phyloP scores from a whole-genome alignment of 2,329 filamentous ascomycete species.

The Trichoderma sp. region DNA sequence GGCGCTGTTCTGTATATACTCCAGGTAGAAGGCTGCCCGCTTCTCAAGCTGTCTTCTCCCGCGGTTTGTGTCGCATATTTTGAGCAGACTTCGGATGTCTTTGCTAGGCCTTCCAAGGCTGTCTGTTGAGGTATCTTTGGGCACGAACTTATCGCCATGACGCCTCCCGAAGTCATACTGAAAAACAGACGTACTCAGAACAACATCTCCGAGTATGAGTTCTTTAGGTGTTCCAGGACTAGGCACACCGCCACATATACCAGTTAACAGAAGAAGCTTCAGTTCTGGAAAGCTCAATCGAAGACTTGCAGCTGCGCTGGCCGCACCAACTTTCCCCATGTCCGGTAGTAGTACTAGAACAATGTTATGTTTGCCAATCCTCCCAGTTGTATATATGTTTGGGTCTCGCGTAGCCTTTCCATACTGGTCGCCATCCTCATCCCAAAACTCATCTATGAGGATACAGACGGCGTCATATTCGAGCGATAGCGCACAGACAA shows the following conservation, averaged over 20 bases:
- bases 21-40: not conserved
- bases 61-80: not conserved
- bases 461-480: not conserved
- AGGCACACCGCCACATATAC: not conserved
- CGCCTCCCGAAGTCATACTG: not conserved
- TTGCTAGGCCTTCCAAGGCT: not conserved
- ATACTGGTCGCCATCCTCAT: not conserved
- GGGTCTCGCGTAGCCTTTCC: not conserved
- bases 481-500: not conserved
- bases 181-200: not conserved
- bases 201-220: not conserved
- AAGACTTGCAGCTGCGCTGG: not conserved
- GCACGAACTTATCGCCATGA: not conserved
- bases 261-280: not conserved
- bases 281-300: not conserved
- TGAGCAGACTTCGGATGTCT: not conserved
- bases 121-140: not conserved
- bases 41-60: not conserved
- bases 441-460: not conserved
- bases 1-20: not conserved
- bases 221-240: not conserved
- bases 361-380: not conserved
- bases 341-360: not conserved
- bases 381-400: not conserved
- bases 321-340: not conserved